Percentiles rank a stretch among this genome's conserved stretches.
Conservation (phyloP, 495 filamentous ascomycete genomes). For the Coniosporium apollinis region DNA sequence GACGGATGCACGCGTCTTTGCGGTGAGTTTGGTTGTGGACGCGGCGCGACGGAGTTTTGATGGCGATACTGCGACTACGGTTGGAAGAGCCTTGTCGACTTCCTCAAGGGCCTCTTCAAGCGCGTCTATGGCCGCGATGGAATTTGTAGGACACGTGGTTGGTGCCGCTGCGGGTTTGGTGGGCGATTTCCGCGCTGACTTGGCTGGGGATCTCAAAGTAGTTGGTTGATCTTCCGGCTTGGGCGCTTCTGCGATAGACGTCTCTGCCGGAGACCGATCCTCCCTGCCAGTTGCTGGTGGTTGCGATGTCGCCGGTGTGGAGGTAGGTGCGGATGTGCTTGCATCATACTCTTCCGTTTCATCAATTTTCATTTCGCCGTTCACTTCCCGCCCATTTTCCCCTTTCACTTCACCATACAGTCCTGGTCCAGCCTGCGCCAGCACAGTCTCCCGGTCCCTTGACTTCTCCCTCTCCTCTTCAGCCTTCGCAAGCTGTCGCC, state of each 20-base stretch:
- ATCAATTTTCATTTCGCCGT: too few species aligned
- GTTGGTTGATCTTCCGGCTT: background rate
- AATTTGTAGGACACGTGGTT: constrained; percentile 48
- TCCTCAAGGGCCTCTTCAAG: constrained; percentile 51
- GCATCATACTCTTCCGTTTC: too few species aligned
- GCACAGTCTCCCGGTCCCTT: background rate
- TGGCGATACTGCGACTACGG: too few species aligned
- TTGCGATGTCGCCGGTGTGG: background rate
- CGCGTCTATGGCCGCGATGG: constrained; percentile 48
- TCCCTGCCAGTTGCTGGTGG: background rate
- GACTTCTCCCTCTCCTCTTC: background rate
- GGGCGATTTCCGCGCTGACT: background rate
- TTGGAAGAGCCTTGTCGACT: constrained; percentile 23
- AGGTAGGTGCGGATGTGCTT: too few species aligned
- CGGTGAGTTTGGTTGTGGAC: too few species aligned
- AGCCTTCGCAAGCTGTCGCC: background rate
- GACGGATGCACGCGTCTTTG: background rate
- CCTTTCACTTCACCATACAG: background rate
- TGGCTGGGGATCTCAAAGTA: background rate
- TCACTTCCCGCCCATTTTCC: background rate
- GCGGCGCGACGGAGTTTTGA: too few species aligned
- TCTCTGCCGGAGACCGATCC: background rate
- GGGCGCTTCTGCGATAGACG: background rate
- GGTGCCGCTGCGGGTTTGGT: background rate
- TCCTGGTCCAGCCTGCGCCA: background rate